These are phyloP conservation scores for Colletotrichum lupini DNA, from an alignment of 2,329 filamentous ascomycete species.

Conservation along the genomic window DNA sequence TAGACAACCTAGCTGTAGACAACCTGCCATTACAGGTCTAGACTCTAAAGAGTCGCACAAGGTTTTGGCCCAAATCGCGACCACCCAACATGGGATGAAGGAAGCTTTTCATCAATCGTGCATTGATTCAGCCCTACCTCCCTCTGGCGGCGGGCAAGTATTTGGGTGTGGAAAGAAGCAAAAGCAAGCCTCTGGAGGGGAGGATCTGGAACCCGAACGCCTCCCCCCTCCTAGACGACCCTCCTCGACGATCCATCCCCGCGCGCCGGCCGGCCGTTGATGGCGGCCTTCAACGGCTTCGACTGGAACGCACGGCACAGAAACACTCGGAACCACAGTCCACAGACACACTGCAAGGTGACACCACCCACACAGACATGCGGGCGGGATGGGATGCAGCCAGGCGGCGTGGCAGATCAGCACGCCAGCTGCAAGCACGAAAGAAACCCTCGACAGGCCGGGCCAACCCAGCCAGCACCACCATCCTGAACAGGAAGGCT, in stretches of 20 bases:
- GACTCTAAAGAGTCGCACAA: not conserved
- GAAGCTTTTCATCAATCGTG: constrained; percentile 15
- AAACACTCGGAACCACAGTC: not conserved
- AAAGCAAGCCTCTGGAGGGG: not conserved
- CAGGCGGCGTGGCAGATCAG: not conserved
- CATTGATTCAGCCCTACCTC: constrained; percentile 26
- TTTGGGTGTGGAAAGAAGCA: not conserved
- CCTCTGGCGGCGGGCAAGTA: not conserved
- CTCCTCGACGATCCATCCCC: not conserved
- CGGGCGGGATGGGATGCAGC: not conserved
- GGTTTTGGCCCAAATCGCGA: not conserved
- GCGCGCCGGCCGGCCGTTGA: not conserved
- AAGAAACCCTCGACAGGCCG: not conserved
- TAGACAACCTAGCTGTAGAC: not conserved
- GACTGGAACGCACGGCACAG: constrained; percentile 5
- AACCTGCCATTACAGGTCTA: not conserved
- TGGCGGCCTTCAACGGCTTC: constrained; percentile 1
- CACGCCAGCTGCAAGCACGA: constrained; percentile 2
- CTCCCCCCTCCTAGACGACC: not conserved
- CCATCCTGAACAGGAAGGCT: not conserved
- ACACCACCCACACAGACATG: not conserved
- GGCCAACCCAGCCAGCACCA: not conserved
- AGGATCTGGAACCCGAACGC: not conserved
- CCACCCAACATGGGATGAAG: constrained; percentile 16
- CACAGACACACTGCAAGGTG: no score